A percentile compares a stretch with the other conserved stretches of the same genome.
Conservation (phyloP, 306 rosid species). For the Quercus glauca region DNA sequence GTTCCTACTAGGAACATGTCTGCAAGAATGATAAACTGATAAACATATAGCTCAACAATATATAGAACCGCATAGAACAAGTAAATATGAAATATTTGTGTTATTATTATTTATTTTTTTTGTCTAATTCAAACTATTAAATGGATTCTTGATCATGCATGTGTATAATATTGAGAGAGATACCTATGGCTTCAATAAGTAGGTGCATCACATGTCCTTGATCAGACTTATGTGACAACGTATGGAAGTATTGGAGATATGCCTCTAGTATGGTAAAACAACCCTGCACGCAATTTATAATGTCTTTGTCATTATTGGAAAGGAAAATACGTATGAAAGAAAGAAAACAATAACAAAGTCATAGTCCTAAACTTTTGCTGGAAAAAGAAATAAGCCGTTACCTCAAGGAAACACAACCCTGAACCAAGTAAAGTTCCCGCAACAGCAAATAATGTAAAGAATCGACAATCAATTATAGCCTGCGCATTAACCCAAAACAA, state of each 20-base stretch:
- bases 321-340: background rate
- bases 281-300: slow-evolving; percentile 37
- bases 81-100: background rate
- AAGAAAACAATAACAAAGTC: background rate
- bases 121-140: too few species aligned
- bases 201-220: slow-evolving; percentile 39
- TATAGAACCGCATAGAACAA: background rate
- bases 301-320: background rate
- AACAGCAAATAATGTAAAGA: slow-evolving; percentile 46
- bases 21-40: slow-evolving; percentile 9
- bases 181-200: slow-evolving; percentile 55
- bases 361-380: background rate
- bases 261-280: slow-evolving; percentile 34
- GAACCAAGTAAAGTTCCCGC: slow-evolving; percentile 52
- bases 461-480: slow-evolving; percentile 51
- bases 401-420: slow-evolving; percentile 49
- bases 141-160: background rate
- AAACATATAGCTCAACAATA: background rate
- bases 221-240: slow-evolving; percentile 35
- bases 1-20: slow-evolving; percentile 58
- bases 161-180: too few species aligned
- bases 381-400: background rate
- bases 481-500: slow-evolving; percentile 1
- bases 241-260: slow-evolving; percentile 38
- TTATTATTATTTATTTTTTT: too few species aligned